Conservation (phyloP, 2,329 filamentous ascomycete species). For the Colletotrichum gigasporum region DNA sequence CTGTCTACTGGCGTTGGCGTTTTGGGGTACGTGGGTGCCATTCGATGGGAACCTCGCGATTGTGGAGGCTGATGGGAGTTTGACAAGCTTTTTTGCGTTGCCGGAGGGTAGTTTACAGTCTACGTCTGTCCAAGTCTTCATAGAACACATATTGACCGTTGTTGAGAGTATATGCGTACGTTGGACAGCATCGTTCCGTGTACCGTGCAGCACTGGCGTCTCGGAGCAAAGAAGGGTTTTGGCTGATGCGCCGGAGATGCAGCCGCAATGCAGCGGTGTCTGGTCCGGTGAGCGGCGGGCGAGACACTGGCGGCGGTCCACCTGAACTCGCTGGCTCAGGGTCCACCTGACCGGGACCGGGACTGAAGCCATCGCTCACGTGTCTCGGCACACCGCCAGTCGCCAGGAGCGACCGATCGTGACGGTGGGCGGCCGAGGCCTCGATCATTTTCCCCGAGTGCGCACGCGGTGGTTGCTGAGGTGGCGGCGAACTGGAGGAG, state of each 20-base stretch:
- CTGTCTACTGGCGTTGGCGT: constrained; percentile 32
- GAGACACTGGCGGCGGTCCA: constrained; percentile 9
- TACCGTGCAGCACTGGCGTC: background rate
- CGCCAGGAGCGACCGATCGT: constrained; percentile 22
- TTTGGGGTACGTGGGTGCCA: constrained; percentile 28
- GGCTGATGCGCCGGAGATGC: constrained; percentile 18
- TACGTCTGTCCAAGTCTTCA: constrained; percentile 17
- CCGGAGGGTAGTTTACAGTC: constrained; percentile 25
- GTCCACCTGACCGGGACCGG: constrained; percentile 23
- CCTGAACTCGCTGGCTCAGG: constrained; percentile 1
- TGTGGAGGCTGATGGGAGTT: constrained; percentile 30
- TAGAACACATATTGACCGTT: constrained; percentile 31
- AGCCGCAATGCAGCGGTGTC: background rate
- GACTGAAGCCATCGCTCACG: constrained; percentile 22
- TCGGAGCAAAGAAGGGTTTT: background rate
- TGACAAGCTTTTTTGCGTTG: constrained; percentile 29
- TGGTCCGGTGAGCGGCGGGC: constrained; percentile 9
- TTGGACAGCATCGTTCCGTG: background rate
- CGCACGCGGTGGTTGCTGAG: background rate
- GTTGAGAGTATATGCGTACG: constrained; percentile 14
- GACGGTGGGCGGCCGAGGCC: background rate
- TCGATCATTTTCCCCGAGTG: background rate
- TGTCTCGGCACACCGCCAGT: constrained; percentile 31
- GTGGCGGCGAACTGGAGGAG: background rate
- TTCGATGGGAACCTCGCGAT: constrained; percentile 23